Evolutionary conservation across 2,329 filamentous ascomycete species (phyloP).

Genomic region (Tricladium varicosporioides): DNA sequence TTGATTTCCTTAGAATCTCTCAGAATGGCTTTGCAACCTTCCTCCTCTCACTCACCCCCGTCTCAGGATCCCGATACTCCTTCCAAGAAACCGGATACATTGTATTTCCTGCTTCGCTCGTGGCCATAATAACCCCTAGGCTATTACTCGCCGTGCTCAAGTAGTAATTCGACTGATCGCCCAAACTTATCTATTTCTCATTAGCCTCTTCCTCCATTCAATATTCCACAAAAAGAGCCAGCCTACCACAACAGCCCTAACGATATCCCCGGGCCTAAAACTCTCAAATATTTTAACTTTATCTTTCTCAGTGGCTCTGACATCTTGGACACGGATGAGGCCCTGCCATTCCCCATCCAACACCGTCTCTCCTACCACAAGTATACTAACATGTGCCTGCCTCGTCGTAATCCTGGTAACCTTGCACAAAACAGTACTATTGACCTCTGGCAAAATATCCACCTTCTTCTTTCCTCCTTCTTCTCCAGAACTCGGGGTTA

Average conservation of each 20-base stretch:
- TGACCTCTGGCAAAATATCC: slow-evolving; percentile 78
- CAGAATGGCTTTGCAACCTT: slow-evolving; percentile 93
- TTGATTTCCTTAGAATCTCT: background rate
- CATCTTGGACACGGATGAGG: slow-evolving; percentile 83
- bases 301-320: slow-evolving; percentile 93
- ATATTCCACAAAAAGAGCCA: no score
- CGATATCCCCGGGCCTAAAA: slow-evolving; percentile 90
- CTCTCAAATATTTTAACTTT: slow-evolving; percentile 87
- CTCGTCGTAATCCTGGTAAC: slow-evolving; percentile 83
- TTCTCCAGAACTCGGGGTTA: slow-evolving; percentile 6
- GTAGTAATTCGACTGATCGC: slow-evolving; percentile 94
- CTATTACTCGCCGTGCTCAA: slow-evolving; percentile 90
- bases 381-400: slow-evolving; percentile 82
- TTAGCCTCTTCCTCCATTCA: background rate
- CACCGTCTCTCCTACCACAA: slow-evolving; percentile 73
- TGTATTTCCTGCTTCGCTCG: slow-evolving; percentile 80
- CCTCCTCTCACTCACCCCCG: slow-evolving; percentile 71
- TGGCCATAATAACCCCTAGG: slow-evolving; percentile 89
- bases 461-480: slow-evolving; percentile 43
- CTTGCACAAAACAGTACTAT: slow-evolving; percentile 76
- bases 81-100: slow-evolving; percentile 96
- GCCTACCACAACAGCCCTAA: slow-evolving; percentile 74
- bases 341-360: slow-evolving; percentile 81
- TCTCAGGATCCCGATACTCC: slow-evolving; percentile 84
- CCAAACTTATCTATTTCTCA: slow-evolving; percentile 75